A percentile compares a stretch with the other conserved stretches of the same genome.
phyloP scores from a whole-genome alignment of 306 rosid species.

The Echinosophora koreensis region DNA sequence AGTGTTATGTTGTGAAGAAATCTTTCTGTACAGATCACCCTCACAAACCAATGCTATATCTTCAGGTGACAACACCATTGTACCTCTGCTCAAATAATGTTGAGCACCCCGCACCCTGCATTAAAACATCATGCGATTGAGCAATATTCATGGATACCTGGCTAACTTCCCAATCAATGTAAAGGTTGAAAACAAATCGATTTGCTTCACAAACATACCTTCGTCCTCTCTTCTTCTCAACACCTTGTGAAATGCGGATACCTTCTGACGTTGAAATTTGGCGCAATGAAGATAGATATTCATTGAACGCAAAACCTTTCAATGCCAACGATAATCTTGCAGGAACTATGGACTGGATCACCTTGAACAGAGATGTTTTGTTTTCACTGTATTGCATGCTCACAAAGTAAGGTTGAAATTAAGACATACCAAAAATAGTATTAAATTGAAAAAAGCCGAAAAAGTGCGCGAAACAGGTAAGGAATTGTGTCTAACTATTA shows the following conservation, averaged over 20 bases:
- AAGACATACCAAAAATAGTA: slow-evolving; percentile 1
- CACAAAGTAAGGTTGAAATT: slow-evolving; percentile 21
- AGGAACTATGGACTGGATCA: slow-evolving; percentile 68
- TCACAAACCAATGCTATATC: slow-evolving; percentile 69
- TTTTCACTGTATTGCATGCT: slow-evolving; percentile 58
- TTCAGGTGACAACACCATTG: slow-evolving; percentile 64
- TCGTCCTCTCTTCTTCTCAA: slow-evolving; percentile 55
- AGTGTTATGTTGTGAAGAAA: slow-evolving; percentile 40
- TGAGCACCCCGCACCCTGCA: slow-evolving; percentile 66
- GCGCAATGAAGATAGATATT: slow-evolving; percentile 79
- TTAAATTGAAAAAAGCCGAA: neutral
- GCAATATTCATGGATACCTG: slow-evolving; percentile 30
- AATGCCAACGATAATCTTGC: slow-evolving; percentile 53
- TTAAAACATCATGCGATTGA: slow-evolving; percentile 40
- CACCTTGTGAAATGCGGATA: slow-evolving; percentile 62
- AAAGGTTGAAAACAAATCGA: slow-evolving; percentile 32
- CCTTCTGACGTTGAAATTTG: slow-evolving; percentile 76
- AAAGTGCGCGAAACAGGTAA: neutral
- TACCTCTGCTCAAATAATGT: slow-evolving; percentile 77
- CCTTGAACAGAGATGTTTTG: slow-evolving; percentile 50
- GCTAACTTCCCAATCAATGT: neutral
- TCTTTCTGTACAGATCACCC: slow-evolving; percentile 54
- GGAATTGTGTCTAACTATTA: slow-evolving; percentile 11
- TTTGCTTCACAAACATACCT: slow-evolving; percentile 57
- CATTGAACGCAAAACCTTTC: slow-evolving; percentile 63